phyloP scores from a whole-genome alignment of 768 basidiomycete species.

The Sistotremastrum niveocremeum region DNA sequence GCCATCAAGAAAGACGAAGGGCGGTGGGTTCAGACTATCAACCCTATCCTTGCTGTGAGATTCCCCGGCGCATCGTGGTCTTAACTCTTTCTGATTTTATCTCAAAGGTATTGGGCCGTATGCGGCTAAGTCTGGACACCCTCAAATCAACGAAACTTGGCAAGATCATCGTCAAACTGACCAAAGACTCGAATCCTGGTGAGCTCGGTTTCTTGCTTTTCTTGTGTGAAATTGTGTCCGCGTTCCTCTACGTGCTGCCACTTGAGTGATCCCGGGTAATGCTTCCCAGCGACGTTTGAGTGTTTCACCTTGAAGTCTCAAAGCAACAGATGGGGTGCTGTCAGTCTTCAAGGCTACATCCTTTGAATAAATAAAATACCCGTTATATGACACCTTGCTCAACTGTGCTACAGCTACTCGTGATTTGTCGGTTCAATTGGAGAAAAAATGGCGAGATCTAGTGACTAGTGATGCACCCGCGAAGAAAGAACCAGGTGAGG shows the following conservation, averaged over 20 bases:
- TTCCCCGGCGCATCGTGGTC: slow-evolving; percentile 12
- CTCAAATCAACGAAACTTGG: slow-evolving; percentile 65
- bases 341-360: too few species aligned
- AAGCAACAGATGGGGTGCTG: too few species aligned
- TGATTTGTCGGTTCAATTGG: too few species aligned
- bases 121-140: slow-evolving; percentile 59
- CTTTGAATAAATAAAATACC: too few species aligned
- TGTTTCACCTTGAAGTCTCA: too few species aligned
- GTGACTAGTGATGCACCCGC: too few species aligned
- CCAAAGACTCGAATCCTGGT: slow-evolving; percentile 70
- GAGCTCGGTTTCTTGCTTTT: slow-evolving; percentile 29
- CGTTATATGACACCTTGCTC: too few species aligned
- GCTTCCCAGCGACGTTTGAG: background rate
- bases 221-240: background rate
- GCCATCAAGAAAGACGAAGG: slow-evolving; percentile 41
- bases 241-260: background rate
- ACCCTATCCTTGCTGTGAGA: slow-evolving; percentile 78
- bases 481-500: slow-evolving; percentile 28
- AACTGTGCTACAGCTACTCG: too few species aligned
- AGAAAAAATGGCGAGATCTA: too few species aligned
- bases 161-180: slow-evolving; percentile 63
- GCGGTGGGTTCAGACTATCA: slow-evolving; percentile 56
- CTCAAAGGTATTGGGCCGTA: slow-evolving; percentile 65
- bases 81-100: slow-evolving; percentile 6
- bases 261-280: background rate